phyloP scores from a whole-genome alignment of 257 asterid genomes.

The Forsythia suspensa region DNA sequence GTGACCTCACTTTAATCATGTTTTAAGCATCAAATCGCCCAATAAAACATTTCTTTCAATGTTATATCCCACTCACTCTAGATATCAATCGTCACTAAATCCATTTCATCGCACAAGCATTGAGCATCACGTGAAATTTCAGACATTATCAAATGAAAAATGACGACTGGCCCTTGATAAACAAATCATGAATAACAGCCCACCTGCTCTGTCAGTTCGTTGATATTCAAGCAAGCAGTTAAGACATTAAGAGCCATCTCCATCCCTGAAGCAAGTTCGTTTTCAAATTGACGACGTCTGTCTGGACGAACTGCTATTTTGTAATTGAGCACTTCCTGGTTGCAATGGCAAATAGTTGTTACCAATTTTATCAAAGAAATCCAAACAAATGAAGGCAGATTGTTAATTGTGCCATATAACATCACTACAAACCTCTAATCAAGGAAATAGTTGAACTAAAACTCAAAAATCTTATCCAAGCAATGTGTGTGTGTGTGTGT shows the following conservation, averaged over 20 bases:
- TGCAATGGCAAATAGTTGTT: conserved; percentile 12
- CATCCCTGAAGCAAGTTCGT: conserved; percentile 80
- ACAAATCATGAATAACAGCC: conserved; percentile 20
- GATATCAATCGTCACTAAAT: conserved; percentile 8
- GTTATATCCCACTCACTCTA: neutral
- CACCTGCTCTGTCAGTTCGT: conserved; percentile 87
- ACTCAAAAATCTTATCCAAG: neutral
- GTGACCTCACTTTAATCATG: neutral
- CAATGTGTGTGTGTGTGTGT: neutral
- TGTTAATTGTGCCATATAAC: neutral
- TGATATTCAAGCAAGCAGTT: conserved; percentile 84
- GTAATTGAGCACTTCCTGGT: conserved; percentile 93
- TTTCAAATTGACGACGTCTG: conserved; percentile 88
- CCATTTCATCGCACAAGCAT: conserved; percentile 8
- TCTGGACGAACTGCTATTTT: conserved; percentile 98
- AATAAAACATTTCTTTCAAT: neutral
- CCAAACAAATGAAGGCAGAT: conserved; percentile 1
- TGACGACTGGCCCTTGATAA: neutral
- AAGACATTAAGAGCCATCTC: conserved; percentile 78
- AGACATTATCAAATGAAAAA: neutral
- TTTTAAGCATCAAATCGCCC: neutral
- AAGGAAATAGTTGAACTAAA: conserved; percentile 3
- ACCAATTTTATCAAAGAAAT: neutral
- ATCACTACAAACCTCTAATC: neutral
- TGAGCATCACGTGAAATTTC: neutral